phyloP scores from a whole-genome alignment of 495 filamentous ascomycete species.

The Tuber brumale region DNA sequence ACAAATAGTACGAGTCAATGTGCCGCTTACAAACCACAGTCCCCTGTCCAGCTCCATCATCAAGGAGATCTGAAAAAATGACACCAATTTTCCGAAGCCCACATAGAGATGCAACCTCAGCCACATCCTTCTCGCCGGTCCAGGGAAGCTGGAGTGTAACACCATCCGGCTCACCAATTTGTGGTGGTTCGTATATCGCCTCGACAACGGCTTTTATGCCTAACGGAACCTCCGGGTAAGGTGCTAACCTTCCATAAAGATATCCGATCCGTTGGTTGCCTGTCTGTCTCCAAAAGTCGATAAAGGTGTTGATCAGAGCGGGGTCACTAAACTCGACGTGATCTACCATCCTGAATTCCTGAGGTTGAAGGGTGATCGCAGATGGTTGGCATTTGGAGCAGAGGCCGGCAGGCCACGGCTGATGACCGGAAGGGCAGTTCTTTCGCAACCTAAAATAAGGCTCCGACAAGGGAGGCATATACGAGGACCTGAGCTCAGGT shows the following conservation, averaged over 20 bases:
- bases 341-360: conserved; percentile 95
- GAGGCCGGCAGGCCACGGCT: conserved; percentile 92
- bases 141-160: conserved; percentile 72
- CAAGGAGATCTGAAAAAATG: conserved; percentile 89
- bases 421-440: conserved; percentile 88
- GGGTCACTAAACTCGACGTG: conserved; percentile 92
- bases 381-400: conserved; percentile 98
- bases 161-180: conserved; percentile 84
- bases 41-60: conserved; percentile 71
- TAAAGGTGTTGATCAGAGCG: conserved; percentile 71
- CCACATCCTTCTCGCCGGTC: conserved; percentile 76
- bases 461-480: conserved; percentile 90
- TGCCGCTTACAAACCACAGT: conserved; percentile 91
- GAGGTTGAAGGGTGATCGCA: conserved; percentile 89
- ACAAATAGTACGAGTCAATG: conserved; percentile 88
- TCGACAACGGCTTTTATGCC: conserved; percentile 96
- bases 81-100: conserved; percentile 86
- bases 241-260: conserved; percentile 81
- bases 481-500: conserved; percentile 80
- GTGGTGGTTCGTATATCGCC: conserved; percentile 94
- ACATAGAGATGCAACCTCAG: conserved; percentile 74
- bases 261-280: conserved; percentile 76
- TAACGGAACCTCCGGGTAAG: conserved; percentile 87
- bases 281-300: conserved; percentile 84
- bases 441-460: conserved; percentile 84